phyloP scores from a whole-genome alignment of 371 early-diverging fungal species.

The Circinella minor region DNA sequence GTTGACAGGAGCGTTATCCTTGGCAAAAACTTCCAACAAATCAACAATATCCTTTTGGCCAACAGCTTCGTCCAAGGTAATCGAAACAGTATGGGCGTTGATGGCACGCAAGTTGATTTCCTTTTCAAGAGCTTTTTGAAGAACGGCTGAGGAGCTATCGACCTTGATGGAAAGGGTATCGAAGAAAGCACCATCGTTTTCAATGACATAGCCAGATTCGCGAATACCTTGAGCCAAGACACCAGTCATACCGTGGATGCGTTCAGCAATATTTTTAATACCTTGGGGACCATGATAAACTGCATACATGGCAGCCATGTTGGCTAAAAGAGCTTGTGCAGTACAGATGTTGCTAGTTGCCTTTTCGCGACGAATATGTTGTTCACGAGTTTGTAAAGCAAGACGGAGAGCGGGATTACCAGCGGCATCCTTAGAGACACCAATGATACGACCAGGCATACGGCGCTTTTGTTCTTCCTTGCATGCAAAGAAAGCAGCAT shows the following conservation, averaged over 20 bases:
- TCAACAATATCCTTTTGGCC: slow-evolving; percentile 78
- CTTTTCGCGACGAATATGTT: slow-evolving; percentile 98
- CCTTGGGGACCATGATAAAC: slow-evolving; percentile 98
- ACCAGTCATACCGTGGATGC: slow-evolving; percentile 87
- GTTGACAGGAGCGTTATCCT: slow-evolving; percentile 54
- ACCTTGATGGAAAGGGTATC: slow-evolving; percentile 91
- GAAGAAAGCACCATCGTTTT: slow-evolving; percentile 84
- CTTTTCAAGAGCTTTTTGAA: slow-evolving; percentile 71
- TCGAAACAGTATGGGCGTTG: slow-evolving; percentile 73
- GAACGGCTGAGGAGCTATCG: slow-evolving; percentile 63
- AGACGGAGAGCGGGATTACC: slow-evolving; percentile 93
- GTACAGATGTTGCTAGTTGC: slow-evolving; percentile 99
- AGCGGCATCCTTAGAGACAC: slow-evolving; percentile 90
- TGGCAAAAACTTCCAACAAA: slow-evolving; percentile 74
- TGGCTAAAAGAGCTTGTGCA: slow-evolving; percentile 92
- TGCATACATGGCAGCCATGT: slow-evolving; percentile 95
- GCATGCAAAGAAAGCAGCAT: slow-evolving; percentile 97
- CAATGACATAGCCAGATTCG: slow-evolving; percentile 70
- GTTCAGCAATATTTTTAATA: slow-evolving; percentile 85
- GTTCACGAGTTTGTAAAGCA: slow-evolving; percentile 96
- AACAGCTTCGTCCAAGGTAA: slow-evolving; percentile 93
- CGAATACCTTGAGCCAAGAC: slow-evolving; percentile 80
- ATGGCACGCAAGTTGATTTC: slow-evolving; percentile 90
- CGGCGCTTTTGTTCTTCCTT: slow-evolving; percentile 91
- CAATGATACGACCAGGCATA: slow-evolving; percentile 95